Conservation (phyloP, 2,329 filamentous ascomycete species). For the Myriosclerotinia duriaeana region DNA sequence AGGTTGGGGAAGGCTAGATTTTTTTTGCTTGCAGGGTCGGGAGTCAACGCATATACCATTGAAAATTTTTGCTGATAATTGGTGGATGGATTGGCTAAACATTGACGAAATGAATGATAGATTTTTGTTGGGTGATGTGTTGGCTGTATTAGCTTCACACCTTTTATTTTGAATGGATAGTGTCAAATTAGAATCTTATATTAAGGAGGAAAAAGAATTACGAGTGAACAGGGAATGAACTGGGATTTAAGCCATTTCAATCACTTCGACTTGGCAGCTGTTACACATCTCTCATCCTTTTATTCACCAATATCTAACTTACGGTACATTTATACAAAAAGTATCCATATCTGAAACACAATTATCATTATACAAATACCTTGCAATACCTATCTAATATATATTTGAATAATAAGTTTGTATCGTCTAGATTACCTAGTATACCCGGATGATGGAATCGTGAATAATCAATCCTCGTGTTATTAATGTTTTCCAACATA, state of each 20-base stretch:
- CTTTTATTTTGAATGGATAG: not conserved
- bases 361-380: too few species aligned
- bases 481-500: too few species aligned
- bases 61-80: slow-evolving; percentile 3
- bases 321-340: too few species aligned
- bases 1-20: not conserved
- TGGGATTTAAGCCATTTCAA: not conserved
- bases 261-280: not conserved
- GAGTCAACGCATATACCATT: slow-evolving; percentile 17
- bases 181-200: slow-evolving; percentile 7
- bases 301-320: too few species aligned
- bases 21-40: not conserved
- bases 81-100: slow-evolving; percentile 7
- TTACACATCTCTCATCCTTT: not conserved
- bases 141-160: not conserved
- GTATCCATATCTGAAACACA: too few species aligned
- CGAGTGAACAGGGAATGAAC: not conserved
- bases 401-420: too few species aligned
- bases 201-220: not conserved
- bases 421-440: too few species aligned
- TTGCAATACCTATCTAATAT: too few species aligned
- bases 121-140: not conserved
- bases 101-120: slow-evolving; percentile 19
- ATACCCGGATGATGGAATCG: too few species aligned
- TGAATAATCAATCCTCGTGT: too few species aligned